Evolutionary conservation across 805 yeast genomes (phyloP).

Genomic region (Suhomyces prunicola): DNA sequence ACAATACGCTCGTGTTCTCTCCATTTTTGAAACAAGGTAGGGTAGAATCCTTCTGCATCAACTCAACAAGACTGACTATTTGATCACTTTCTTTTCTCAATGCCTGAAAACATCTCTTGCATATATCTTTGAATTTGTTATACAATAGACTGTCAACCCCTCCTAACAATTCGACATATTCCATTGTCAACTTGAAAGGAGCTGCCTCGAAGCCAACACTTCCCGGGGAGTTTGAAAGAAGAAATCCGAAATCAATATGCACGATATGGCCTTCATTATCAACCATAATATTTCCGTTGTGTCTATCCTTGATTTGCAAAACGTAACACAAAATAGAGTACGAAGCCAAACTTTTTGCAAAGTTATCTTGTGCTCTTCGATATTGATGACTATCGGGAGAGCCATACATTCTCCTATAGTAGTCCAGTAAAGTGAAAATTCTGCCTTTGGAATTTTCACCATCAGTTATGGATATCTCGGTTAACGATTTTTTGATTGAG

Average conservation of each 20-base stretch:
- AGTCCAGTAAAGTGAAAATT: conserved; percentile 73
- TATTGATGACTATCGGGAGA: conserved; percentile 50
- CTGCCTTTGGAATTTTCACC: conserved; percentile 70
- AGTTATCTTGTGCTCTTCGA: conserved; percentile 76
- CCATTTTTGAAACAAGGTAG: conserved; percentile 93
- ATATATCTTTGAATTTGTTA: conserved; percentile 54
- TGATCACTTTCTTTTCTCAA: conserved; percentile 72
- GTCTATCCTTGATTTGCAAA: conserved; percentile 92
- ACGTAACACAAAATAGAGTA: conserved; percentile 89
- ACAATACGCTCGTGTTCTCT: conserved; percentile 70
- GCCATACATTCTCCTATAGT: conserved; percentile 76
- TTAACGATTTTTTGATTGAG: conserved; percentile 88
- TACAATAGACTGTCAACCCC: conserved; percentile 66
- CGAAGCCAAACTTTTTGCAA: conserved; percentile 83
- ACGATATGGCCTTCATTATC: conserved; percentile 94
- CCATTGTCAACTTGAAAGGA: conserved; percentile 88
- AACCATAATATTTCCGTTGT: conserved; percentile 95
- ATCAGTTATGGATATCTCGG: conserved; percentile 63
- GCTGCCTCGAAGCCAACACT: conserved; percentile 97
- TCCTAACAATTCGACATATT: conserved; percentile 84
- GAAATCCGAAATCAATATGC: conserved; percentile 93
- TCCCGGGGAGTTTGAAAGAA: conserved; percentile 93
- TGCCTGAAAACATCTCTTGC: conserved; percentile 71
- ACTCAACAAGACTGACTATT: conserved; percentile 77
- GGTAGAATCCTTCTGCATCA: conserved; percentile 88